These are phyloP conservation scores for Leccinum rimulosum DNA, from an alignment of 768 basidiomycete species.

Conservation along the genomic window DNA sequence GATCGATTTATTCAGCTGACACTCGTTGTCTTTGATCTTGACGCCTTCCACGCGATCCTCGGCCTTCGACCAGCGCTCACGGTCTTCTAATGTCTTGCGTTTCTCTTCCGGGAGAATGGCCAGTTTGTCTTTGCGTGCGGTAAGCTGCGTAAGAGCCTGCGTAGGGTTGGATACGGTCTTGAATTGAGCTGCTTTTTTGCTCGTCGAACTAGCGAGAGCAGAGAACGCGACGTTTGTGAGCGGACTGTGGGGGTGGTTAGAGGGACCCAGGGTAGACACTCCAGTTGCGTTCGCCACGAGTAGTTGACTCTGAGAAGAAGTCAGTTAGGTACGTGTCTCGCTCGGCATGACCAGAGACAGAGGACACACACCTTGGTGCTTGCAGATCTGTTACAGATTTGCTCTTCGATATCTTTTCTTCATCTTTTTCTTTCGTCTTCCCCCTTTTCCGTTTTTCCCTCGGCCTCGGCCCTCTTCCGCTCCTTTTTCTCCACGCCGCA, in stretches of 20 bases:
- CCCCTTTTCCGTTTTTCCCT: conserved; percentile 45
- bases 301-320: conserved; percentile 54
- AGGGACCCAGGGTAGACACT: conserved; percentile 13
- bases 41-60: conserved; percentile 84
- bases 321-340: background rate
- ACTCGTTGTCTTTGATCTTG: conserved; percentile 88
- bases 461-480: conserved; percentile 55
- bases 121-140: conserved; percentile 74
- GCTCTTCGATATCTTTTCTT: conserved; percentile 17
- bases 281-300: conserved; percentile 55
- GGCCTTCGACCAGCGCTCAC: conserved; percentile 88
- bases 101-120: conserved; percentile 79
- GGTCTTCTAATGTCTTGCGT: conserved; percentile 74
- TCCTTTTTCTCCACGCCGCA: conserved; percentile 80
- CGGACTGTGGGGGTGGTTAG: conserved; percentile 37
- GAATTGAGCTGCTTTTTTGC: conserved; percentile 50
- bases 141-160: conserved; percentile 81
- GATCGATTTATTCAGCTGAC: conserved; percentile 83
- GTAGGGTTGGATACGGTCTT: conserved; percentile 78
- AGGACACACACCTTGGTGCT: conserved; percentile 48
- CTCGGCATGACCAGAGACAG: conserved; percentile 3
- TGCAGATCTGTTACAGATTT: conserved; percentile 32
- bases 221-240: conserved; percentile 73
- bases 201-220: conserved; percentile 48
- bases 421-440: conserved; percentile 43